Conservation (phyloP, 1,139 yeast species). For the Saccharomyces hybrid region DNA sequence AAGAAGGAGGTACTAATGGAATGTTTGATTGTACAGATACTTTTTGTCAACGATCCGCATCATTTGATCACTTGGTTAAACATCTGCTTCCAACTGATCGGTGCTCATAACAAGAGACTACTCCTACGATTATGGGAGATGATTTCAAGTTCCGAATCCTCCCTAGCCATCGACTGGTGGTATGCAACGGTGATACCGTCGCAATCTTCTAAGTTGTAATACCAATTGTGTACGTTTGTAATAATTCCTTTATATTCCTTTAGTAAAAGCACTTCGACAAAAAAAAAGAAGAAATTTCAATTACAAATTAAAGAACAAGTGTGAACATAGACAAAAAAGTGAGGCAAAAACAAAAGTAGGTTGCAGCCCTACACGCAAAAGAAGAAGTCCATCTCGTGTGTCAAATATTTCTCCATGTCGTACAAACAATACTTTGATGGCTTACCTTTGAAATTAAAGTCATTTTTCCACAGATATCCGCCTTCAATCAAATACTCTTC, state of each 20-base stretch:
- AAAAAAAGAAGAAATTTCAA: background rate
- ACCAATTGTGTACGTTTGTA: background rate
- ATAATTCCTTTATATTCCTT: background rate
- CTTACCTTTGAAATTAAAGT: conserved; percentile 66
- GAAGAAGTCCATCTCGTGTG: background rate
- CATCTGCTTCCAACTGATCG: conserved; percentile 7
- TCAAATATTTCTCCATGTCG: background rate
- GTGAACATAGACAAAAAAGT: background rate
- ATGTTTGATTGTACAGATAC: conserved; percentile 20
- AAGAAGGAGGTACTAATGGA: conserved; percentile 13
- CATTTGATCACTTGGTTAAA: conserved; percentile 3
- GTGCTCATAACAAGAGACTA: background rate
- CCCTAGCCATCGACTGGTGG: conserved; percentile 15
- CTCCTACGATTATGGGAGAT: conserved; percentile 11
- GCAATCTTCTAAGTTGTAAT: background rate
- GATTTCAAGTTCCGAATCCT: conserved; percentile 5
- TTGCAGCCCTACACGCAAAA: background rate
- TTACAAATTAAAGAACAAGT: background rate
- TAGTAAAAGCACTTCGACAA: background rate
- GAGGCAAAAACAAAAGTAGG: background rate
- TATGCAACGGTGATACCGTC: conserved; percentile 3
- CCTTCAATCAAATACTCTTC: conserved; percentile 73
- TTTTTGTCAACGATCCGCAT: conserved; percentile 9
- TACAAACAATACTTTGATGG: conserved; percentile 37
- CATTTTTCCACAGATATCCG: conserved; percentile 75